Percentiles rank a stretch among this genome's conserved stretches.
phyloP scores from a whole-genome alignment of 164 flowering plant genomes.

The Tetrastigma voinierianum region DNA sequence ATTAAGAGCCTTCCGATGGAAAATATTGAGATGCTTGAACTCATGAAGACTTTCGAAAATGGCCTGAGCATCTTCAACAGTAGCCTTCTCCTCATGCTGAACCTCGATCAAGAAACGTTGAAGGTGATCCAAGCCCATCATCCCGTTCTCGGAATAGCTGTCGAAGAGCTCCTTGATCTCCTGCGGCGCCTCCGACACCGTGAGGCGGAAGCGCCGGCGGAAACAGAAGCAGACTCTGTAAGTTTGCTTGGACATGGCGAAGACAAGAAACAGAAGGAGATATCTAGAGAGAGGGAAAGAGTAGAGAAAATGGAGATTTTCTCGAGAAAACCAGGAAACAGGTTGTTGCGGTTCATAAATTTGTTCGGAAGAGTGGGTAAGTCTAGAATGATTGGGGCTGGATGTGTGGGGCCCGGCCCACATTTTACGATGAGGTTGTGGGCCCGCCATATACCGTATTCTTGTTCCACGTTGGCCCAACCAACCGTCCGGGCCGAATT shows the following conservation, averaged over 20 bases:
- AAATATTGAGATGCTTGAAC: conserved; percentile 35
- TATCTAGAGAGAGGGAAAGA: neutral
- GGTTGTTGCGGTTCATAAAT: no score
- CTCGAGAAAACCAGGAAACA: neutral
- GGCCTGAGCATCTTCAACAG: conserved; percentile 61
- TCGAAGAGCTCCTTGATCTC: conserved; percentile 62
- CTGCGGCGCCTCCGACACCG: conserved; percentile 61
- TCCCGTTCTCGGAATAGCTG: conserved; percentile 62
- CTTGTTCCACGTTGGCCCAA: no score
- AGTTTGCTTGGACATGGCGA: conserved; percentile 56
- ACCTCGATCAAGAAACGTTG: conserved; percentile 62
- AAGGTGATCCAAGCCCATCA: conserved; percentile 60
- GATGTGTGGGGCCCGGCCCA: no score
- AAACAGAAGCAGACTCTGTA: conserved; percentile 84
- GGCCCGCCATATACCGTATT: no score
- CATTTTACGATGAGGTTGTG: no score
- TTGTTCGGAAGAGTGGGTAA: no score
- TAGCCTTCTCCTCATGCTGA: conserved; percentile 54
- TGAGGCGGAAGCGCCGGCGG: conserved; percentile 57
- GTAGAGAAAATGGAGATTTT: neutral
- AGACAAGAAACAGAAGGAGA: neutral
- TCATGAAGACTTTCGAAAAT: conserved; percentile 42
- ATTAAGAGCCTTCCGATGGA: conserved; percentile 48
- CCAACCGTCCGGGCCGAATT: no score
- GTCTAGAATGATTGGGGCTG: no score